These are phyloP conservation scores for Adansonia madagascariensis DNA, from an alignment of 441 rosid species.

Conservation along the genomic window DNA sequence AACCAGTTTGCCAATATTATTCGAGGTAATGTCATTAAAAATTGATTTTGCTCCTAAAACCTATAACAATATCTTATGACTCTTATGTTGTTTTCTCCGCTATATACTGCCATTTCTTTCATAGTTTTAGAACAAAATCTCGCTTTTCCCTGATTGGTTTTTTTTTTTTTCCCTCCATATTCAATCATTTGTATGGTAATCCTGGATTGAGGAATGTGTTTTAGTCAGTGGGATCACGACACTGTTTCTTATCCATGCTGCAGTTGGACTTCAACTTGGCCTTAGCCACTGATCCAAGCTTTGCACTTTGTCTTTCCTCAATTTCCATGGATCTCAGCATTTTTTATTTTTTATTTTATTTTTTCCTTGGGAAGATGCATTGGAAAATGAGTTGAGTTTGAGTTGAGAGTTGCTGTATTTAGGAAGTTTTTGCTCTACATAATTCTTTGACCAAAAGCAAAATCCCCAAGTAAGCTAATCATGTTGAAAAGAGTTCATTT, in stretches of 20 bases:
- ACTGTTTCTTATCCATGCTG: slow-evolving; percentile 73
- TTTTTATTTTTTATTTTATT: too few species aligned
- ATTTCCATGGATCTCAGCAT: not conserved
- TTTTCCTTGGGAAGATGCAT: not conserved
- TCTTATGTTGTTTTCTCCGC: not conserved
- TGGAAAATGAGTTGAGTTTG: not conserved
- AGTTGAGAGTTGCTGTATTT: too few species aligned
- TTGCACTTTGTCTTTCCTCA: not conserved
- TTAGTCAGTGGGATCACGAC: slow-evolving; percentile 93
- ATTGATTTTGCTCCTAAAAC: not conserved
- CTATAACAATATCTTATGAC: not conserved
- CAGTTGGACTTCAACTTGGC: slow-evolving; percentile 85
- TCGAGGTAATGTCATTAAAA: slow-evolving; percentile 56
- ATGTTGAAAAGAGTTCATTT: too few species aligned
- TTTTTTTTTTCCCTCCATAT: not conserved
- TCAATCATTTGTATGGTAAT: slow-evolving; percentile 53
- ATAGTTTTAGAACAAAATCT: not conserved
- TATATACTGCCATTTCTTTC: not conserved
- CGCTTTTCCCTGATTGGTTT: not conserved
- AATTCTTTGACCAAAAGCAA: too few species aligned
- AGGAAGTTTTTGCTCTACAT: too few species aligned
- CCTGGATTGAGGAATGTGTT: slow-evolving; percentile 74
- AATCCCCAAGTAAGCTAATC: too few species aligned
- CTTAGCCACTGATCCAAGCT: slow-evolving; percentile 53
- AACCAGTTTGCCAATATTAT: slow-evolving; percentile 67